phyloP scores from a whole-genome alignment of 805 yeast genomes.

The Blastobotrys mokoenaii region DNA sequence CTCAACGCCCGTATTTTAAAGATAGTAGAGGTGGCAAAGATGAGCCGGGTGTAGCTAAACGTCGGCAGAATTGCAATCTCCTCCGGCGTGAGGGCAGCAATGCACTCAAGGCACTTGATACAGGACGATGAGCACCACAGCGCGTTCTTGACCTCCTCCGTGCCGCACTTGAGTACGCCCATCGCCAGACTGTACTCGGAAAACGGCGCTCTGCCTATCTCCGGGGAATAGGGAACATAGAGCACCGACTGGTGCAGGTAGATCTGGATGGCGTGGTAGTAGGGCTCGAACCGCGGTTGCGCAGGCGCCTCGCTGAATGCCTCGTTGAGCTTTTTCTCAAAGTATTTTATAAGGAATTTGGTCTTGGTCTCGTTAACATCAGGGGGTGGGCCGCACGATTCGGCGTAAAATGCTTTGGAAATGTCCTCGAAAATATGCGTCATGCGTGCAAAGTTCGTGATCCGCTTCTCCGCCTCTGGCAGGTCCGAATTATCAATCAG shows the following conservation, averaged over 20 bases:
- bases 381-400: conserved; percentile 35
- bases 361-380: conserved; percentile 29
- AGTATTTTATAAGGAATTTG: conserved; percentile 37
- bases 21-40: conserved; percentile 23
- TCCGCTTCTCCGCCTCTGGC: conserved; percentile 29
- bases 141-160: conserved; percentile 22
- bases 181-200: conserved; percentile 27
- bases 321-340: conserved; percentile 39
- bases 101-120: conserved; percentile 16
- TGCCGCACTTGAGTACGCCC: conserved; percentile 14
- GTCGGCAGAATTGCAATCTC: conserved; percentile 47
- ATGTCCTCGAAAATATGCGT: conserved; percentile 55
- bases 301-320: conserved; percentile 33
- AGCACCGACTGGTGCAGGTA: conserved; percentile 32
- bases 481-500: conserved; percentile 35
- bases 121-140: conserved; percentile 20
- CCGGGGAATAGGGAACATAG: conserved; percentile 17
- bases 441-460: conserved; percentile 53
- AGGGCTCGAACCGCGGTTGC: conserved; percentile 37
- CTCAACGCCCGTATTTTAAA: conserved; percentile 26
- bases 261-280: conserved; percentile 42
- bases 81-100: conserved; percentile 25
- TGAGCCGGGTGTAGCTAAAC: conserved; percentile 22
- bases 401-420: conserved; percentile 29
- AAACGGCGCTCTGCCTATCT: conserved; percentile 28